These are phyloP conservation scores for Smallanthus sonchifolius DNA, from an alignment of 129 eudicot species.

Conservation along the genomic window DNA sequence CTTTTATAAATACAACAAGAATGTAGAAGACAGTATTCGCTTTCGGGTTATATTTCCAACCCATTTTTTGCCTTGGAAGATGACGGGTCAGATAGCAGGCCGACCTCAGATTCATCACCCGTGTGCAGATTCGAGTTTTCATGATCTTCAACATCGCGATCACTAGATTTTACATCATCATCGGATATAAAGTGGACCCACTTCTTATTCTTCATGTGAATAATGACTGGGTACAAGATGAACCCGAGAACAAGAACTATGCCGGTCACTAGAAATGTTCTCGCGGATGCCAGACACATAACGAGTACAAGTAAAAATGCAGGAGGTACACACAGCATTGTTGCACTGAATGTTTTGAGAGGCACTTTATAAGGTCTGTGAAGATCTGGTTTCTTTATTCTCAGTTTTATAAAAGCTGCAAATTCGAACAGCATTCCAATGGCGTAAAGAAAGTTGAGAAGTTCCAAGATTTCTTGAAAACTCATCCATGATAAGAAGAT, in stretches of 20 bases:
- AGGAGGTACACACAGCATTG: constrained; percentile 75
- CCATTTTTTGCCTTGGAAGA: constrained; percentile 22
- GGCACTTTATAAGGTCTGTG: constrained; percentile 88
- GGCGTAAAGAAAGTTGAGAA: constrained; percentile 76
- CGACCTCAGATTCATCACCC: constrained; percentile 46
- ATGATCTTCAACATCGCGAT: constrained; percentile 44
- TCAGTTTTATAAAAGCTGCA: constrained; percentile 72
- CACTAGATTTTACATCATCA: constrained; percentile 13
- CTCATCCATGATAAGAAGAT: constrained; percentile 92
- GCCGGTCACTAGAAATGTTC: constrained; percentile 56
- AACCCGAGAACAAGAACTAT: constrained; percentile 52
- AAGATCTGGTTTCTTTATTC: constrained; percentile 74
- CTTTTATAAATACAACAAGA: constrained; percentile 20
- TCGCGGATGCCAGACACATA: constrained; percentile 70
- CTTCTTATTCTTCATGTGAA: constrained; percentile 35
- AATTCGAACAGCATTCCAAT: constrained; percentile 86
- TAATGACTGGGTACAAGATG: constrained; percentile 40
- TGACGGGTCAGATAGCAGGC: constrained; percentile 47
- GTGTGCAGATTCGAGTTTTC: constrained; percentile 2
- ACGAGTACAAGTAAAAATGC: constrained; percentile 65
- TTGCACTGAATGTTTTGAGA: constrained; percentile 57
- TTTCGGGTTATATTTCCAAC: constrained; percentile 20
- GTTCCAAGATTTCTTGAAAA: constrained; percentile 86
- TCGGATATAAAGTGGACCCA: constrained; percentile 47
- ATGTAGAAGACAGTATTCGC: not conserved